Evolutionary conservation across 495 filamentous ascomycete species (phyloP).

Genomic region (Daldinia decipiens): DNA sequence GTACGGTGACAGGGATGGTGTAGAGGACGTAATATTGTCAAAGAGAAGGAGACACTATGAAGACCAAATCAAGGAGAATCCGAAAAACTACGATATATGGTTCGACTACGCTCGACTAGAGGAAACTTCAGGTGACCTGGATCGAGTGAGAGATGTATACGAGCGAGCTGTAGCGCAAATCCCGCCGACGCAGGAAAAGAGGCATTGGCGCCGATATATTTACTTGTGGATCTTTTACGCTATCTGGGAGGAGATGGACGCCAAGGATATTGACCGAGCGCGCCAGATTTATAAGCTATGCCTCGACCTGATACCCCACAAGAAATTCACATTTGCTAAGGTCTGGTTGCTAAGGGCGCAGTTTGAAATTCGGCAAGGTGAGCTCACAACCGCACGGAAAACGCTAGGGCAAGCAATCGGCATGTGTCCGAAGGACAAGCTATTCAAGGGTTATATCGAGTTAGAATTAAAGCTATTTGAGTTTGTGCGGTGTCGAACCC

Average conservation of each 20-base stretch:
- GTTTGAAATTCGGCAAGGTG: constrained; percentile 89
- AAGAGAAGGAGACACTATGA: constrained; percentile 95
- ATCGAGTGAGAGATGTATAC: constrained; percentile 89
- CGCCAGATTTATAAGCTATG: constrained; percentile 92
- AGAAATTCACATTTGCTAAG: constrained; percentile 97
- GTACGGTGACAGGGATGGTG: constrained; percentile 91
- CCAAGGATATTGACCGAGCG: constrained; percentile 80
- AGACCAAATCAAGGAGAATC: constrained; percentile 90
- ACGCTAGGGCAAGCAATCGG: constrained; percentile 89
- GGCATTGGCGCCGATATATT: constrained; percentile 96
- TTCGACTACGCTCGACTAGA: constrained; percentile 94
- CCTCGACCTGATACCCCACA: constrained; percentile 88
- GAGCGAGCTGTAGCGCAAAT: constrained; percentile 96
- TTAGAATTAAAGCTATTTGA: constrained; percentile 92
- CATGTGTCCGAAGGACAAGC: constrained; percentile 93
- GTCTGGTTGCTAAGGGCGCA: constrained; percentile 94
- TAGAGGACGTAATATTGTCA: constrained; percentile 94
- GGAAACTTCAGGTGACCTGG: constrained; percentile 80
- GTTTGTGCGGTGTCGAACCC: constrained; percentile 85
- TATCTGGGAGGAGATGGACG: constrained; percentile 89
- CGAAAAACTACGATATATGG: constrained; percentile 95
- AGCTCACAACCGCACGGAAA: constrained; percentile 83
- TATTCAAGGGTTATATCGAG: constrained; percentile 93
- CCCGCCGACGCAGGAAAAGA: constrained; percentile 94
- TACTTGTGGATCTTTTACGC: constrained; percentile 99